These are phyloP conservation scores for Parathielavia hyrcaniae DNA, from an alignment of 495 filamentous ascomycete species.

Conservation along the genomic window DNA sequence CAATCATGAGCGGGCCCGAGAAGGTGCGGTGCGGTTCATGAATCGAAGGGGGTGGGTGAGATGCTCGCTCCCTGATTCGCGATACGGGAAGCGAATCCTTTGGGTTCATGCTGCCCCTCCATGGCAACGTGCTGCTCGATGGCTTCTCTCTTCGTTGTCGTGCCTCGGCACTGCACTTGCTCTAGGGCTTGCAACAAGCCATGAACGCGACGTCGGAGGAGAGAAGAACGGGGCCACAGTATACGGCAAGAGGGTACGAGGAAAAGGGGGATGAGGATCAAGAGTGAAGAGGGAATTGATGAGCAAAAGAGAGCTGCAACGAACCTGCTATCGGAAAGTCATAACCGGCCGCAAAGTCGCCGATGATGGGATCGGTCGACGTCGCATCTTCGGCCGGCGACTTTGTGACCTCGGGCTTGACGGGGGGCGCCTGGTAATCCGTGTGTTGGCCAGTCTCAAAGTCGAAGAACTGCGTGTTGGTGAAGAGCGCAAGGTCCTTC, in stretches of 20 bases:
- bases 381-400: slow-evolving; percentile 36
- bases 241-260: background rate
- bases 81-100: slow-evolving; percentile 24
- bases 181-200: background rate
- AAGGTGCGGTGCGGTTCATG: slow-evolving; percentile 16
- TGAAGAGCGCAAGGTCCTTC: slow-evolving; percentile 80
- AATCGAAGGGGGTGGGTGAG: slow-evolving; percentile 16
- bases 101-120: slow-evolving; percentile 17
- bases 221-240: background rate
- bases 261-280: background rate
- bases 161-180: slow-evolving; percentile 12
- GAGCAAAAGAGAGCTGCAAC: slow-evolving; percentile 15
- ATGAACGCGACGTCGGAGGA: background rate
- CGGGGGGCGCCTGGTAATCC: slow-evolving; percentile 35
- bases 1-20: slow-evolving; percentile 26
- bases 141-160: slow-evolving; percentile 11
- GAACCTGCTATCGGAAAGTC: slow-evolving; percentile 24
- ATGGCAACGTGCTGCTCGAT: background rate
- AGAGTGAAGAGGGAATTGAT: background rate
- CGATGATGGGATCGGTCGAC: slow-evolving; percentile 32
- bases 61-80: slow-evolving; percentile 20
- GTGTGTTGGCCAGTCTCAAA: slow-evolving; percentile 55
- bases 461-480: slow-evolving; percentile 90
- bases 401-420: slow-evolving; percentile 33
- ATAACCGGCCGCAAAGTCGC: slow-evolving; percentile 37